phyloP scores from a whole-genome alignment of 805 yeast genomes.

The Hanseniaspora vineae region DNA sequence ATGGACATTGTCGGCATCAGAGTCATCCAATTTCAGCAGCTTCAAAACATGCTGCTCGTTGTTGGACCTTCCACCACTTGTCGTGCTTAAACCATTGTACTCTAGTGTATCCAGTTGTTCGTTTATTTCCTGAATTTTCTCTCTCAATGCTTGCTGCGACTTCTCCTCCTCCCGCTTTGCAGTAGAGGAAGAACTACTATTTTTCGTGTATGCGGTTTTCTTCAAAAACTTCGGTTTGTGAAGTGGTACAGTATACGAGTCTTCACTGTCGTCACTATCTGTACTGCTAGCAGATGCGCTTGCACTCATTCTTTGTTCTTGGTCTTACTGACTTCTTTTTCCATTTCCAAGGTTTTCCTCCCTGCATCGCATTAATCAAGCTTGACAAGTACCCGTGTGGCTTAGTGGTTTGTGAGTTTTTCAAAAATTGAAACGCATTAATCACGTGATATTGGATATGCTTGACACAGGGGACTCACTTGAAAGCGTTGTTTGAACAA shows the following conservation, averaged over 20 bases:
- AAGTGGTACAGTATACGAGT: slow-evolving; percentile 2
- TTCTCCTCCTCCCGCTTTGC: neutral
- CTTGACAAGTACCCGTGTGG: no score
- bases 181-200: no score
- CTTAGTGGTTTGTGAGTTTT: no score
- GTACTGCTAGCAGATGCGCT: slow-evolving; percentile 5
- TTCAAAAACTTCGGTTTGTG: slow-evolving; percentile 18
- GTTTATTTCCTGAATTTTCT: neutral
- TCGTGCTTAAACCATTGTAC: neutral
- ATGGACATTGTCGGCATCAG: neutral
- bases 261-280: slow-evolving; percentile 10
- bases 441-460: no score
- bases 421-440: no score
- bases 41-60: neutral
- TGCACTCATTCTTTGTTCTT: no score
- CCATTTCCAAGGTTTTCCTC: no score
- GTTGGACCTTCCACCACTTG: neutral
- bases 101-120: neutral
- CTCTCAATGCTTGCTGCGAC: neutral
- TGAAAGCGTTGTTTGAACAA: no score
- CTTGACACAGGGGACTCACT: no score
- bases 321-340: no score
- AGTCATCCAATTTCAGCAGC: neutral
- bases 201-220: no score
- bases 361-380: no score